Evolutionary conservation across 2,329 filamentous ascomycete species (phyloP), one percentile per base, ranked within the genome.

Genomic region (Metarhizium rileyi): DNA sequence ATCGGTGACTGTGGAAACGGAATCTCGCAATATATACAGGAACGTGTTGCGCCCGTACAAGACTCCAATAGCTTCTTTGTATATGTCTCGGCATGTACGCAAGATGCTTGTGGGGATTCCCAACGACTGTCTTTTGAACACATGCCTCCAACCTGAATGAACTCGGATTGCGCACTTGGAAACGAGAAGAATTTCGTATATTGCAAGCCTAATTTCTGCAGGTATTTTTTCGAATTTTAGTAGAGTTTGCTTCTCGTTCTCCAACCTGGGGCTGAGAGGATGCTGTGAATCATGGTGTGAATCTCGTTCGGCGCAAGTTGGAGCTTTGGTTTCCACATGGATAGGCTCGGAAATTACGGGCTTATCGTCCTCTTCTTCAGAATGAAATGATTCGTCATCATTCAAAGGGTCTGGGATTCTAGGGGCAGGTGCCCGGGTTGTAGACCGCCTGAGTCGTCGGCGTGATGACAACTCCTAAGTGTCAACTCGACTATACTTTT

Each of bases 31-130:
- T 7, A 65, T 59, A 52, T 78, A 77, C 2, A 63, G 53, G 51
- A 78, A 78, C 0, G 47, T 63, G 46, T 78, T 78, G 26, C 68
- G 62, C 3, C 71, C 69, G 50, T 74, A 79, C 1, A 79, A 62
- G 4, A 77, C 57, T 2, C 56, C 56, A 2, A 64, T 53, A 2
- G 67, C 70, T 56, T 76, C 71, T 0, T 44, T 6, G 28, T 64
- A 64, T 26, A 73, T 54, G 1, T 51, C 48, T 3, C 53, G 56
- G 59, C 67, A 71, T 2, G 60, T 62, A 3, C 52, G 47, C 23
- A 78, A 58, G 41, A 79, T 66, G 0, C 52, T 52, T 2, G 65
- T 60, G 8, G 66, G 51, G 0, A 75, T 63, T 0, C 54, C 53
- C 1, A 62, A 54, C 6, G 54, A 57, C 46, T 61, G 45, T 23